Evolutionary conservation across 2,329 filamentous ascomycete species (phyloP).

Genomic region (Fusarium verrucosum): DNA sequence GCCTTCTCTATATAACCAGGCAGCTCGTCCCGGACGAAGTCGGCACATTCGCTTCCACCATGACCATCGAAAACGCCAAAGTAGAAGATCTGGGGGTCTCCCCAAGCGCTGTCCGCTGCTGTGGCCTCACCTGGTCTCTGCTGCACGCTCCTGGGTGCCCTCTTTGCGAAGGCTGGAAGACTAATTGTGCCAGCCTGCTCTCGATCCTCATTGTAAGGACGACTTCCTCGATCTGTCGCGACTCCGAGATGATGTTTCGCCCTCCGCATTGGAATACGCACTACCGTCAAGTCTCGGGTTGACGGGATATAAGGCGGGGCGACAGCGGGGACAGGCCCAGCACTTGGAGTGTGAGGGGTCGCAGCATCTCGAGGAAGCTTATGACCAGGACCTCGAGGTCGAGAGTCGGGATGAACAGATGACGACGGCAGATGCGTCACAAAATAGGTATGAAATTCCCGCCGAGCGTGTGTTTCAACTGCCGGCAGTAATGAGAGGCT

Average conservation of each 20-base stretch:
- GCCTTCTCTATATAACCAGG: constrained; percentile 90
- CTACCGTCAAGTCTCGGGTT: constrained; percentile 85
- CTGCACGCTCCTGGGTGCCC: constrained; percentile 72
- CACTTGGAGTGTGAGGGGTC: constrained; percentile 73
- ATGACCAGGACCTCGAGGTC: constrained; percentile 74
- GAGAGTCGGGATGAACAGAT: constrained; percentile 88
- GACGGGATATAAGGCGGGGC: constrained; percentile 65
- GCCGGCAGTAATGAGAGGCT: constrained; percentile 8
- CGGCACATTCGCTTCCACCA: constrained; percentile 87
- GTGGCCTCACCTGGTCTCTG: constrained; percentile 68
- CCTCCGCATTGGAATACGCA: constrained; percentile 90
- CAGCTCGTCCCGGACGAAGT: constrained; percentile 83
- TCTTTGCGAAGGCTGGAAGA: constrained; percentile 89
- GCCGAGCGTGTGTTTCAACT: constrained; percentile 45
- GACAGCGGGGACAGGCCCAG: constrained; percentile 65
- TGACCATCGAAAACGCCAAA: constrained; percentile 98
- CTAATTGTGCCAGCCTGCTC: constrained; percentile 95
- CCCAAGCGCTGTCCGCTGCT: constrained; percentile 78
- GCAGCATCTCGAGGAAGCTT: constrained; percentile 88
- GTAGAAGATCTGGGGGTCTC: constrained; percentile 96
- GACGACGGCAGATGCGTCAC: constrained; percentile 94
- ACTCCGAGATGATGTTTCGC: constrained; percentile 97
- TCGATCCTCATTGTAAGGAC: constrained; percentile 91
- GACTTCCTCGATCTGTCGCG: constrained; percentile 78
- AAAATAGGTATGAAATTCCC: constrained; percentile 92